phyloP scores from a whole-genome alignment of 306 rosid genomes.

The Cucurbita moschata region DNA sequence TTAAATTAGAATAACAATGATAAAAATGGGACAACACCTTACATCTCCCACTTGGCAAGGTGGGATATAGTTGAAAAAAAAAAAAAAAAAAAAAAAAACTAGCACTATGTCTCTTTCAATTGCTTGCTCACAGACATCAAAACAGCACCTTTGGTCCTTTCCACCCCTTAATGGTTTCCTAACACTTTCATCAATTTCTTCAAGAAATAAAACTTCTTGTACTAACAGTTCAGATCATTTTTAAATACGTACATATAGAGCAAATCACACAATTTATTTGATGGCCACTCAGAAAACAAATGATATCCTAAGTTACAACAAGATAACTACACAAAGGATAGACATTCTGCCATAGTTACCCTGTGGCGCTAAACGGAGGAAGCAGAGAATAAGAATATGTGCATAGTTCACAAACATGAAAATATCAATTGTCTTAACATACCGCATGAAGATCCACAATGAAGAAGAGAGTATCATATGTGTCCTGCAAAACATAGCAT shows the following conservation, averaged over 20 bases:
- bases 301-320: neutral
- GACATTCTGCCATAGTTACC: neutral
- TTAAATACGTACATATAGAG: neutral
- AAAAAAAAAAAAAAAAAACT: neutral
- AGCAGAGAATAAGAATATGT: neutral
- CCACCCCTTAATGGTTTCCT: neutral
- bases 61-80: neutral
- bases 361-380: neutral
- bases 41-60: neutral
- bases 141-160: neutral
- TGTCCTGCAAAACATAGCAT: slow-evolving; percentile 39
- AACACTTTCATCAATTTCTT: neutral
- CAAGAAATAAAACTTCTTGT: neutral
- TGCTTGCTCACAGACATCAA: neutral
- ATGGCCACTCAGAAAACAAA: neutral
- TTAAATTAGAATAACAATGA: neutral
- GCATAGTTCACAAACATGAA: neutral
- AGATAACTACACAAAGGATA: neutral
- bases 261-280: neutral
- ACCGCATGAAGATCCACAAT: slow-evolving; percentile 96
- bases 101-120: neutral
- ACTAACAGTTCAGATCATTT: neutral
- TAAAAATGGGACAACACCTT: neutral
- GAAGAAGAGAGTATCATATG: slow-evolving; percentile 73
- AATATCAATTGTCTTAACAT: slow-evolving; percentile 14